phyloP scores from a whole-genome alignment of 371 early-diverging fungal species.

The Nematocida homosporus region DNA sequence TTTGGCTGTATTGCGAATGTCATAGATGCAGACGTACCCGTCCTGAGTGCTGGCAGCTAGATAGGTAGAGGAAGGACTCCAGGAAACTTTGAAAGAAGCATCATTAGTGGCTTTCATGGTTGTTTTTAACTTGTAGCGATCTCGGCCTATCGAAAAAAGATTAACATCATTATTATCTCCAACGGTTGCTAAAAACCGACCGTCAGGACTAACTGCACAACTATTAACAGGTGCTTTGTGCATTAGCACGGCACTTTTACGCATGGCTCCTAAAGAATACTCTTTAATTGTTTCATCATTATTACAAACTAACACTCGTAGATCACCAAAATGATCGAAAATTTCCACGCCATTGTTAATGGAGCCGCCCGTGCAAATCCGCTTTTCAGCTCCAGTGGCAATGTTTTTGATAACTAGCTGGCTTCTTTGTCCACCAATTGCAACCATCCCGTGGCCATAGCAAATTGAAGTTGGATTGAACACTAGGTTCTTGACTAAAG shows the following conservation, averaged over 20 bases:
- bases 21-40: slow-evolving; percentile 75
- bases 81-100: slow-evolving; percentile 75
- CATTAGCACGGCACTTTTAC: slow-evolving; percentile 70
- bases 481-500: slow-evolving; percentile 43
- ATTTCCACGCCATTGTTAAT: slow-evolving; percentile 83
- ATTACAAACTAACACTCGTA: slow-evolving; percentile 76
- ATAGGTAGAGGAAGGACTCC: slow-evolving; percentile 72
- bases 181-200: slow-evolving; percentile 74
- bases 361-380: slow-evolving; percentile 74
- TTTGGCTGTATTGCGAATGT: slow-evolving; percentile 65
- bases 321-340: slow-evolving; percentile 70
- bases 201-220: slow-evolving; percentile 77
- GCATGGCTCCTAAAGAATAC: slow-evolving; percentile 73
- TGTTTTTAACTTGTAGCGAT: slow-evolving; percentile 71
- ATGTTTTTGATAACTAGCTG: slow-evolving; percentile 77
- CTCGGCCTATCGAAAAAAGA: slow-evolving; percentile 72
- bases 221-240: slow-evolving; percentile 57
- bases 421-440: slow-evolving; percentile 80
- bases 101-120: slow-evolving; percentile 71
- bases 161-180: slow-evolving; percentile 79
- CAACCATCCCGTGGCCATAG: slow-evolving; percentile 72
- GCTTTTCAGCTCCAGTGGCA: slow-evolving; percentile 70
- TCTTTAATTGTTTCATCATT: slow-evolving; percentile 85
- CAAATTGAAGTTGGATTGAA: slow-evolving; percentile 58
- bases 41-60: slow-evolving; percentile 78